A percentile compares a stretch with the other conserved stretches of the same genome.
Conservation (phyloP, 108 stramenopile genomes). For the Conticribra guillardii region DNA sequence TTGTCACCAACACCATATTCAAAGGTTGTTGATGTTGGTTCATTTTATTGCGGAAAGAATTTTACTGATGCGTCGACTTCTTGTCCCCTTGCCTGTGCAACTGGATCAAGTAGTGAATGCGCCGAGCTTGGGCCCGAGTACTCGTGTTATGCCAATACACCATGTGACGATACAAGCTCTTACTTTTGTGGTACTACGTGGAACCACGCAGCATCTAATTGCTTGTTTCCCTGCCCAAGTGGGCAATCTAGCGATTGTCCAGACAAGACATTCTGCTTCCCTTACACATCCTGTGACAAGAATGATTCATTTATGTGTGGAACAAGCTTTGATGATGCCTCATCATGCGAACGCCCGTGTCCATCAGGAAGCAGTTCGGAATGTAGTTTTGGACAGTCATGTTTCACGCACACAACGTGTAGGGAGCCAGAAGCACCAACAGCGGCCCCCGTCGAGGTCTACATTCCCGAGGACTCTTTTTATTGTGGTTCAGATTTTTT, state of each 20-base stretch:
- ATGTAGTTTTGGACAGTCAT: conserved; percentile 39
- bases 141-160: conserved; percentile 48
- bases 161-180: conserved; percentile 42
- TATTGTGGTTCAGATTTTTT: conserved; percentile 49
- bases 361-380: conserved; percentile 29
- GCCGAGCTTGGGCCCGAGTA: conserved; percentile 43
- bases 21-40: conserved; percentile 22
- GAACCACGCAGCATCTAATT: conserved; percentile 79
- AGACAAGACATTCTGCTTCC: conserved; percentile 48
- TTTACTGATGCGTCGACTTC: conserved; percentile 43
- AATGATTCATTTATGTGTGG: conserved; percentile 52
- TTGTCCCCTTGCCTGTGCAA: conserved; percentile 49
- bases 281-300: conserved; percentile 46
- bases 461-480: conserved; percentile 52
- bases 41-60: conserved; percentile 50
- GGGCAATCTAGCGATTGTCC: conserved; percentile 73
- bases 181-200: conserved; percentile 84
- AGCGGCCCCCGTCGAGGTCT: conserved; percentile 2
- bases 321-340: conserved; percentile 51
- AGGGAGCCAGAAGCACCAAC: background rate
- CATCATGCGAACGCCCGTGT: conserved; percentile 39
- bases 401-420: conserved; percentile 45
- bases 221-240: conserved; percentile 68
- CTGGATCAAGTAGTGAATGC: conserved; percentile 45
- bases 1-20: background rate